Percentiles rank a stretch among this genome's conserved stretches.
Conservation (phyloP, 345 rosid species). For the Populus deltoides region DNA sequence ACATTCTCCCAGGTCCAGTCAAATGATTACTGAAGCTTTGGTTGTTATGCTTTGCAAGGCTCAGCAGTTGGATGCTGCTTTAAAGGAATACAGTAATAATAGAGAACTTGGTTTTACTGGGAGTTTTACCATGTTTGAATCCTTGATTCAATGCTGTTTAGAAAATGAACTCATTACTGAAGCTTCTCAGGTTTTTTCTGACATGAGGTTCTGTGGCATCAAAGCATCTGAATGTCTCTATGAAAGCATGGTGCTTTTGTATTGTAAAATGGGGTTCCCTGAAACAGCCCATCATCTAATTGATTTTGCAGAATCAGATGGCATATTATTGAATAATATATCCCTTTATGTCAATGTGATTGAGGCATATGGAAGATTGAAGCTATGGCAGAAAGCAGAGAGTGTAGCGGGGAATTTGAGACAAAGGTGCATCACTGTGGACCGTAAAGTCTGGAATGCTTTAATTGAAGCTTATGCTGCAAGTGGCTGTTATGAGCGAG, state of each 20-base stretch:
- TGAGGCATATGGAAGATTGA: constrained; percentile 66
- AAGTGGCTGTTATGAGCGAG: constrained; percentile 87
- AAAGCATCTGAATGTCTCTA: constrained; percentile 53
- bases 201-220: constrained; percentile 63
- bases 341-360: constrained; percentile 55
- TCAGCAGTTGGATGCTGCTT: constrained; percentile 57
- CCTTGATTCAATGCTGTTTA: constrained; percentile 66
- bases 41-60: constrained; percentile 71
- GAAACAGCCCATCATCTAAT: constrained; percentile 76
- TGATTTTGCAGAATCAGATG: constrained; percentile 52
- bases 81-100: constrained; percentile 54
- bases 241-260: constrained; percentile 52
- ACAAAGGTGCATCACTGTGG: constrained; percentile 49
- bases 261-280: constrained; percentile 77
- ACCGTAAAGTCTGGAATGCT: constrained; percentile 83
- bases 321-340: constrained; percentile 44
- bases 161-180: constrained; percentile 55
- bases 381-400: constrained; percentile 88
- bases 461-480: constrained; percentile 80
- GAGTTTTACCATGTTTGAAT: constrained; percentile 59
- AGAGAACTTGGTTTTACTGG: constrained; percentile 43
- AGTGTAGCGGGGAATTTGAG: constrained; percentile 68
- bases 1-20: constrained; percentile 42
- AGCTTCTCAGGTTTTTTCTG: constrained; percentile 84
- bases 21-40: constrained; percentile 61